Evolutionary conservation across 2,329 filamentous ascomycete species (phyloP).

Genomic region (Bertia moriformis): DNA sequence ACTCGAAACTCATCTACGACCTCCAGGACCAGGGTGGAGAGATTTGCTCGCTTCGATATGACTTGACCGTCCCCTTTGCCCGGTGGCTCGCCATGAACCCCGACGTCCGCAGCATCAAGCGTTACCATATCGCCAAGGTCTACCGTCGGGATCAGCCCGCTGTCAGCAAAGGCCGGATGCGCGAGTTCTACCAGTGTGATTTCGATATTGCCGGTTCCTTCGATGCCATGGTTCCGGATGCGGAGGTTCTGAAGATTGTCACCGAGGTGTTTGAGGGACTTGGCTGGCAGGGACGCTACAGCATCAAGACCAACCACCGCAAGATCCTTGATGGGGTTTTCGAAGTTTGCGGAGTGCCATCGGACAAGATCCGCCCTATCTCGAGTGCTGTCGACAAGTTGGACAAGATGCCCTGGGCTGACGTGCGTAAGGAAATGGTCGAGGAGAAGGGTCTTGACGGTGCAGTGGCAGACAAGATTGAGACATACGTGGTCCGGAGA

Average conservation of each 20-base stretch:
- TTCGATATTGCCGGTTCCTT: constrained; percentile 84
- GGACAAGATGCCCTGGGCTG: constrained; percentile 80
- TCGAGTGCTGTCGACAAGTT: constrained; percentile 91
- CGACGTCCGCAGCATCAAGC: constrained; percentile 69
- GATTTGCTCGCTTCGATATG: constrained; percentile 70
- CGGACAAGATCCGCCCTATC: constrained; percentile 76
- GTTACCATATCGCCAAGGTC: constrained; percentile 91
- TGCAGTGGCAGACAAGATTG: constrained; percentile 73
- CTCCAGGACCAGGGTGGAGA: constrained; percentile 78
- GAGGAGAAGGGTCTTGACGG: constrained; percentile 72
- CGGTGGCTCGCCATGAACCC: constrained; percentile 88
- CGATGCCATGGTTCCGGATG: constrained; percentile 83
- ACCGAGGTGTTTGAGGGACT: constrained; percentile 74
- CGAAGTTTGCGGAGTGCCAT: constrained; percentile 74
- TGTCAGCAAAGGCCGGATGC: constrained; percentile 81
- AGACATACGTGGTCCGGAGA: constrained; percentile 67
- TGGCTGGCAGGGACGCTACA: constrained; percentile 60
- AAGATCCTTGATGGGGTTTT: constrained; percentile 90
- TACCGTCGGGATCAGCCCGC: constrained; percentile 70
- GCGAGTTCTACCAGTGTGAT: constrained; percentile 95
- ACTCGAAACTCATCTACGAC: constrained; percentile 84
- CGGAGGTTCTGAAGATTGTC: constrained; percentile 73
- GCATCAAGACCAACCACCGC: constrained; percentile 89
- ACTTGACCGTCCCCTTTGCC: constrained; percentile 79
- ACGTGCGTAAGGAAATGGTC: constrained; percentile 84